A percentile compares a stretch with the other conserved stretches of the same genome.
phyloP scores from a whole-genome alignment of 2,329 filamentous ascomycete genomes.

The Epichloe hybrida region DNA sequence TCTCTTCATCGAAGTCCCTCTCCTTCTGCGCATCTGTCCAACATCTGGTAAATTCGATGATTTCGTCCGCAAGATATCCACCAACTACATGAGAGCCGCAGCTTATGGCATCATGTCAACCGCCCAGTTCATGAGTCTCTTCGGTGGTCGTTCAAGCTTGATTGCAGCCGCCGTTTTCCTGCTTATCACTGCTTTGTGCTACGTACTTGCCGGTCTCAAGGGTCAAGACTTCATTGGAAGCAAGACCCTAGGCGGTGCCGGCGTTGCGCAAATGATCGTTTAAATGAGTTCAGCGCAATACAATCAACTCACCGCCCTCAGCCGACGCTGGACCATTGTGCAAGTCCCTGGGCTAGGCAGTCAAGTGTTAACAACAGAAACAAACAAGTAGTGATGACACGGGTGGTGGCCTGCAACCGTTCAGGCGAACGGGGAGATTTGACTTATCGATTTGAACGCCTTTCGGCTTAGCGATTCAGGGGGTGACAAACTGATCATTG shows the following conservation, averaged over 20 bases:
- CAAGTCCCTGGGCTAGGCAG: not conserved
- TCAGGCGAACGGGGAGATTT: not conserved
- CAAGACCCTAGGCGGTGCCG: slow-evolving; percentile 89
- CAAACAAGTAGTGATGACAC: not conserved
- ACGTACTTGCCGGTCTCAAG: slow-evolving; percentile 65
- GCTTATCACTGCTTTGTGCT: slow-evolving; percentile 64
- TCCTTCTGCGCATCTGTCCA: slow-evolving; percentile 93
- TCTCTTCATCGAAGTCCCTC: slow-evolving; percentile 79
- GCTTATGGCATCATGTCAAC: slow-evolving; percentile 73
- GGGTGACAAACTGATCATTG: slow-evolving; percentile 8
- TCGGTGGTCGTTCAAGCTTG: slow-evolving; percentile 51
- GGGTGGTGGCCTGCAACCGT: not conserved
- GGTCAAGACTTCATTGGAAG: slow-evolving; percentile 79
- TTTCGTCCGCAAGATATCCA: slow-evolving; percentile 82
- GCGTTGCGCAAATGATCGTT: slow-evolving; percentile 96
- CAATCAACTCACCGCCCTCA: not conserved
- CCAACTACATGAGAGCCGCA: slow-evolving; percentile 90
- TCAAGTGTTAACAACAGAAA: not conserved
- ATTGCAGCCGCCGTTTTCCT: slow-evolving; percentile 80
- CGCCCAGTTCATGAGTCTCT: slow-evolving; percentile 73
- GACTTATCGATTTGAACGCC: not conserved
- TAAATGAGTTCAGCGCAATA: slow-evolving; percentile 26
- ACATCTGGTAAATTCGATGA: slow-evolving; percentile 81
- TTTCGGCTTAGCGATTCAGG: not conserved
- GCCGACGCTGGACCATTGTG: not conserved